Conservation (phyloP, 2,329 filamentous ascomycete species). For the Ceratocystis diversiconidia region DNA sequence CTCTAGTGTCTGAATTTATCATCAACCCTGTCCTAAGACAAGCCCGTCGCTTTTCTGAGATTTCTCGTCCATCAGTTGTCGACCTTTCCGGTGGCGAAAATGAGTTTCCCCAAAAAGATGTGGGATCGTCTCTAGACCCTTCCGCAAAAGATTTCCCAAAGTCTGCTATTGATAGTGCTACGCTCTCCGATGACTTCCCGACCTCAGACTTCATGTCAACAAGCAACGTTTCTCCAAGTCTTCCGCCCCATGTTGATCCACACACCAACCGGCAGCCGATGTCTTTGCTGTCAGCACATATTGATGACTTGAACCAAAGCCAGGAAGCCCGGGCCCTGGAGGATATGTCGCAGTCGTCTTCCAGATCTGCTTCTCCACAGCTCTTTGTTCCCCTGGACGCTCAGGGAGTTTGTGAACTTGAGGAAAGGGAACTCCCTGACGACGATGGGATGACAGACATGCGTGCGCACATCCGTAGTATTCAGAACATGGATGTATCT, state of each 20-base stretch:
- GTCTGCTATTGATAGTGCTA: neutral
- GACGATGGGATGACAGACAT: slow-evolving; percentile 65
- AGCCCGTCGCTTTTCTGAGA: slow-evolving; percentile 47
- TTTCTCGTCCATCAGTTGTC: slow-evolving; percentile 26
- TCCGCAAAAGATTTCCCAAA: neutral
- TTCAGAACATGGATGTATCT: slow-evolving; percentile 47
- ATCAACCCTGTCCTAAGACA: slow-evolving; percentile 53
- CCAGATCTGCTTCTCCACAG: neutral
- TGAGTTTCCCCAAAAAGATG: slow-evolving; percentile 23
- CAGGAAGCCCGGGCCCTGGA: neutral
- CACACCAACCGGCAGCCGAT: neutral
- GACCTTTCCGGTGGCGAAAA: slow-evolving; percentile 27
- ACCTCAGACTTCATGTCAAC: neutral
- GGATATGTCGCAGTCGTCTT: neutral
- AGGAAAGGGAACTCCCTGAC: slow-evolving; percentile 36
- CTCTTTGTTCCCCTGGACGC: neutral
- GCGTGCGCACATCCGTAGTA: slow-evolving; percentile 51
- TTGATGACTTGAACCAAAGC: neutral
- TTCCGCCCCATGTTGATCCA: too few relatives aligned
- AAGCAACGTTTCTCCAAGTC: neutral
- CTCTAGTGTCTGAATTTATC: slow-evolving; percentile 49
- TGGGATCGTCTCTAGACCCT: slow-evolving; percentile 8
- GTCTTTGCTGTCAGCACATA: neutral
- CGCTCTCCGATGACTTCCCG: neutral
- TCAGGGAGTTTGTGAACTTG: neutral